These are phyloP conservation scores for Parmales sp. DNA, from an alignment of 108 stramenopile species.

Conservation along the genomic window DNA sequence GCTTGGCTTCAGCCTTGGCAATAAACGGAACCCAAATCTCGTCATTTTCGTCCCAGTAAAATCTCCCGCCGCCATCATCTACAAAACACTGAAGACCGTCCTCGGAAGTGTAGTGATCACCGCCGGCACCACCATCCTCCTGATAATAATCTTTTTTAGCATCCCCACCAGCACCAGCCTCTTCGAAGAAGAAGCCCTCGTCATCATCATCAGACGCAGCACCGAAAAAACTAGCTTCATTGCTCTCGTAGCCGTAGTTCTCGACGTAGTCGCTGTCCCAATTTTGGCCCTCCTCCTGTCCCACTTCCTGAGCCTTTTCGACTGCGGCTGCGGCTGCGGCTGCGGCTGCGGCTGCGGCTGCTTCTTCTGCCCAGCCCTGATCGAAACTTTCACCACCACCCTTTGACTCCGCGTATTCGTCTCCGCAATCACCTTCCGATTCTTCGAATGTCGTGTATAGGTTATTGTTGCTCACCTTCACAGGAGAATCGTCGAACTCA, in stretches of 20 bases:
- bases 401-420: neutral
- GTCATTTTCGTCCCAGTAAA: neutral
- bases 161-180: neutral
- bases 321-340: neutral
- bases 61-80: neutral
- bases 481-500: neutral
- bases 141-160: neutral
- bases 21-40: neutral
- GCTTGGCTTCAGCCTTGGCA: neutral
- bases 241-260: slow-evolving; percentile 3
- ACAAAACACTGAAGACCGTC: neutral
- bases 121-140: neutral
- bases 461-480: too few species aligned
- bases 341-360: neutral
- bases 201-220: neutral
- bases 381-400: neutral
- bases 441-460: neutral
- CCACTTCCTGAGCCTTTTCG: neutral
- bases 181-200: neutral
- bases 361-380: neutral
- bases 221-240: neutral
- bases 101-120: neutral
- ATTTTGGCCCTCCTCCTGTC: neutral
- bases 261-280: slow-evolving; percentile 3
- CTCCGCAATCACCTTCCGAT: neutral